A percentile compares a stretch with the other conserved stretches of the same genome.
phyloP scores from a whole-genome alignment of 441 rosid genomes.

The Jatropha multifida region DNA sequence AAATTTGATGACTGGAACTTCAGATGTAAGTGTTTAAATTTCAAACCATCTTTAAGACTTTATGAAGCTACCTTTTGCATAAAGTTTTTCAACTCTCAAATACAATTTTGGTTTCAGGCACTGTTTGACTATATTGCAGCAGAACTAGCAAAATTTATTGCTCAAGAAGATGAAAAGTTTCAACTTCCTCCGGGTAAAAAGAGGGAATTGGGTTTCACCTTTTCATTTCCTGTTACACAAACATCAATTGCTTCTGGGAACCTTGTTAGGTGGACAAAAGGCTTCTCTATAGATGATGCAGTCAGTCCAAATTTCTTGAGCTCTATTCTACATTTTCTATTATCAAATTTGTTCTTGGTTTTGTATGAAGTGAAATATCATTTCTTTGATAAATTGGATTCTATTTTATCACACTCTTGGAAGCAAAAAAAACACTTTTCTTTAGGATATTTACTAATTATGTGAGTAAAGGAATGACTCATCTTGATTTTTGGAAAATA shows the following conservation, averaged over 20 bases:
- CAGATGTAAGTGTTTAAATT: constrained; percentile 52
- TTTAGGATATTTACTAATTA: background rate
- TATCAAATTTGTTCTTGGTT: background rate
- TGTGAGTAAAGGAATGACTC: background rate
- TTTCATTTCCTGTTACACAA: constrained; percentile 78
- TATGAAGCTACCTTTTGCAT: background rate
- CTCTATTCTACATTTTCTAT: constrained; percentile 7
- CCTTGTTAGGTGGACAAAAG: constrained; percentile 94
- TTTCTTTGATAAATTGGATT: background rate
- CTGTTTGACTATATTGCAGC: constrained; percentile 74
- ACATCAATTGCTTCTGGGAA: constrained; percentile 80
- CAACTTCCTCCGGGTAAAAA: constrained; percentile 64
- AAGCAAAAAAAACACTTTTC: background rate
- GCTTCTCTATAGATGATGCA: constrained; percentile 79
- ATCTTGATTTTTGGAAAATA: constrained; percentile 25
- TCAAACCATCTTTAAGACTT: background rate
- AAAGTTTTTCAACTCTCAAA: constrained; percentile 19
- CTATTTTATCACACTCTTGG: background rate
- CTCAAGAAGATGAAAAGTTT: constrained; percentile 67
- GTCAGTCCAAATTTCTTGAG: constrained; percentile 42
- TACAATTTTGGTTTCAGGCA: constrained; percentile 48
- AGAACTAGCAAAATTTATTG: constrained; percentile 78
- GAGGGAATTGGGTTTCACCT: constrained; percentile 93
- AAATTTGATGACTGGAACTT: constrained; percentile 68
- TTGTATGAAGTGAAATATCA: background rate